Conservation (phyloP, 2,329 filamentous ascomycete species). For the Diplodia corticola region DNA sequence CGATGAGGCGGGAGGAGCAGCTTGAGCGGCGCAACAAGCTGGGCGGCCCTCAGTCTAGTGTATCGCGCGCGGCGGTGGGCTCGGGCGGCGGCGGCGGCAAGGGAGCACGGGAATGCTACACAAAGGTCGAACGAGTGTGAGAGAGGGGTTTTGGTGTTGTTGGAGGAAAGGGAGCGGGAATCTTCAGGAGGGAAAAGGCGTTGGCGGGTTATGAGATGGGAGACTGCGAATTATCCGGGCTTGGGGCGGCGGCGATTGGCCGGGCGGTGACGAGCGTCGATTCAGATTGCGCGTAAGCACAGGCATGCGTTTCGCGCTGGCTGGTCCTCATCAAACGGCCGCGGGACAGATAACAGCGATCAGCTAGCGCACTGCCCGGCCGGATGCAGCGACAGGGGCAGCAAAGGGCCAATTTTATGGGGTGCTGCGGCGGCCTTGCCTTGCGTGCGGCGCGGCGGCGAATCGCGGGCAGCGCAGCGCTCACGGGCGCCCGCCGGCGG, state of each 20-base stretch:
- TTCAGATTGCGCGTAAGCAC: slow-evolving; percentile 23
- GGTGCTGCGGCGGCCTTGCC: slow-evolving; percentile 21
- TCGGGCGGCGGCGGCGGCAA: slow-evolving; percentile 21
- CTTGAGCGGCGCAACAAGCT: slow-evolving; percentile 9
- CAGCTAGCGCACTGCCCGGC: slow-evolving; percentile 19
- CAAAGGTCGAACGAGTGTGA: slow-evolving; percentile 23
- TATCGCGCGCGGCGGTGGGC: neutral
- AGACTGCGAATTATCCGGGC: slow-evolving; percentile 22
- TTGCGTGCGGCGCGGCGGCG: slow-evolving; percentile 17
- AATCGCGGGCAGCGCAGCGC: slow-evolving; percentile 11
- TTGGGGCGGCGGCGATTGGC: slow-evolving; percentile 19
- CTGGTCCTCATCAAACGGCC: slow-evolving; percentile 21
- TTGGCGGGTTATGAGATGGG: slow-evolving; percentile 23
- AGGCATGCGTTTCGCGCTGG: slow-evolving; percentile 21
- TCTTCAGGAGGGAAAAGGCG: slow-evolving; percentile 20
- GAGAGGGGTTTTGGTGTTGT: slow-evolving; percentile 27
- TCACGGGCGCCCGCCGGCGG: neutral
- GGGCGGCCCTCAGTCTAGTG: slow-evolving; percentile 5
- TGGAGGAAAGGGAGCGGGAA: slow-evolving; percentile 21
- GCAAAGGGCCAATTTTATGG: slow-evolving; percentile 21
- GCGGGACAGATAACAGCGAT: slow-evolving; percentile 23
- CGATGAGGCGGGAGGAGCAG: slow-evolving; percentile 24
- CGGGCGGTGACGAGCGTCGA: slow-evolving; percentile 21
- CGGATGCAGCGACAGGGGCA: slow-evolving; percentile 22
- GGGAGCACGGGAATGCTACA: slow-evolving; percentile 24